Percentiles rank a stretch among this genome's conserved stretches.
These are phyloP conservation scores for Protea cynaroides DNA, from an alignment of 164 flowering plant species.

Conservation along the genomic window DNA sequence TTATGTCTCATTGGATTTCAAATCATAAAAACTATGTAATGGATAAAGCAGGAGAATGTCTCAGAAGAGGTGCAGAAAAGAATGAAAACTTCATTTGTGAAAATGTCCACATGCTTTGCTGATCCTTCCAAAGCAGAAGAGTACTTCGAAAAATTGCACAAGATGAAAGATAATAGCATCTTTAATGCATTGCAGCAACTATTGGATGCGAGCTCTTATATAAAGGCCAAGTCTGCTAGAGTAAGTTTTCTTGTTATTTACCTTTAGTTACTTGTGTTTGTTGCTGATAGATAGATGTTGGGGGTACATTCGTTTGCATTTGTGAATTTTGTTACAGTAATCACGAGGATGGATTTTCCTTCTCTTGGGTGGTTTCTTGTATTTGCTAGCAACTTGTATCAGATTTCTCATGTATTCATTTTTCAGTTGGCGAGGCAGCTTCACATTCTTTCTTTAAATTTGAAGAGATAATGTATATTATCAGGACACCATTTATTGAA, in stretches of 20 bases:
- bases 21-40: background rate
- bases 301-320: too few species aligned
- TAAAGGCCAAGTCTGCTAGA: constrained; percentile 28
- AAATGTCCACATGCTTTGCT: constrained; percentile 64
- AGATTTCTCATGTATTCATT: too few species aligned
- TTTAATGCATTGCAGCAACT: constrained; percentile 39
- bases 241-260: constrained; percentile 33
- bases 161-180: constrained; percentile 51
- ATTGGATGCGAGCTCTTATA: constrained; percentile 30
- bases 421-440: too few species aligned
- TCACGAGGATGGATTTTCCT: too few species aligned
- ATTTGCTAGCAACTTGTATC: too few species aligned
- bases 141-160: constrained; percentile 55
- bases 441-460: too few species aligned
- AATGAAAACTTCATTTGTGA: constrained; percentile 29
- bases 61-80: constrained; percentile 41
- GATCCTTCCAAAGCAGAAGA: constrained; percentile 73
- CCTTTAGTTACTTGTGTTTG: too few species aligned
- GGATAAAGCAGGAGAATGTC: constrained; percentile 38
- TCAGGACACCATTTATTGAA: too few species aligned
- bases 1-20: background rate
- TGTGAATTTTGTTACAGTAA: too few species aligned
- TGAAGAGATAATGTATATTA: too few species aligned
- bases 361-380: too few species aligned
- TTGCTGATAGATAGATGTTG: too few species aligned